Conservation (phyloP, 2,329 filamentous ascomycete species). For the Ascomycota sp. region DNA sequence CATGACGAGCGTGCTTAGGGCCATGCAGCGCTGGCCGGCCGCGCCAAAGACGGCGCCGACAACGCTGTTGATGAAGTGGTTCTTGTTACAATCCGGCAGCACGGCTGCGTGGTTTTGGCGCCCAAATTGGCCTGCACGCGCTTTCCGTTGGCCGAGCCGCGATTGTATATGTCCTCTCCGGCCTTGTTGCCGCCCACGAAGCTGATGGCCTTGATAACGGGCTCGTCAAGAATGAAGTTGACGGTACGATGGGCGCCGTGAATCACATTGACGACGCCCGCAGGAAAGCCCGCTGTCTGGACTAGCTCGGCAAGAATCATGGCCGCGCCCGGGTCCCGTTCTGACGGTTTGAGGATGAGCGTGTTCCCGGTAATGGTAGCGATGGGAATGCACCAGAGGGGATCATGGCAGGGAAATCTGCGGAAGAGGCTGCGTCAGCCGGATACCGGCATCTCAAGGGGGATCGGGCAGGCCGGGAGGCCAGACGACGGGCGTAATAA, state of each 20-base stretch:
- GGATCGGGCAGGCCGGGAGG: background rate
- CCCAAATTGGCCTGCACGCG: constrained; percentile 75
- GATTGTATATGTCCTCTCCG: constrained; percentile 66
- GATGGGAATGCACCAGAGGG: constrained; percentile 76
- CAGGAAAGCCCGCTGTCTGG: constrained; percentile 61
- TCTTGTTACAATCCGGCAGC: constrained; percentile 75
- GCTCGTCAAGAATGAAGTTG: constrained; percentile 72
- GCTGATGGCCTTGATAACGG: constrained; percentile 66
- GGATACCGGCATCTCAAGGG: too few relatives aligned
- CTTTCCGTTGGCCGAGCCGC: constrained; percentile 69
- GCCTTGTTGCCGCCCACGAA: constrained; percentile 80
- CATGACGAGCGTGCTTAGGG: constrained; percentile 62
- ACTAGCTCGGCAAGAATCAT: constrained; percentile 73
- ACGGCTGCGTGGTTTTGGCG: constrained; percentile 77
- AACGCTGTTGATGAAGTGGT: constrained; percentile 70
- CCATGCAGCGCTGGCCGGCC: constrained; percentile 75
- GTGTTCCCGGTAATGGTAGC: constrained; percentile 73
- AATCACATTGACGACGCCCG: constrained; percentile 65
- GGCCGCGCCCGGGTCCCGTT: constrained; percentile 64
- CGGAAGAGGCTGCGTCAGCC: background rate
- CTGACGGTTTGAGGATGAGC: constrained; percentile 67
- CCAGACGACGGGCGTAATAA: constrained; percentile 35
- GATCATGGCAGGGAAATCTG: constrained; percentile 83
- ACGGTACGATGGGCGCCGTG: constrained; percentile 66
- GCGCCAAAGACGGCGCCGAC: constrained; percentile 70